Percentiles rank a stretch among this genome's conserved stretches.
Evolutionary conservation across 441 rosid genomes (phyloP).

Genomic region (Croton laevigatus): DNA sequence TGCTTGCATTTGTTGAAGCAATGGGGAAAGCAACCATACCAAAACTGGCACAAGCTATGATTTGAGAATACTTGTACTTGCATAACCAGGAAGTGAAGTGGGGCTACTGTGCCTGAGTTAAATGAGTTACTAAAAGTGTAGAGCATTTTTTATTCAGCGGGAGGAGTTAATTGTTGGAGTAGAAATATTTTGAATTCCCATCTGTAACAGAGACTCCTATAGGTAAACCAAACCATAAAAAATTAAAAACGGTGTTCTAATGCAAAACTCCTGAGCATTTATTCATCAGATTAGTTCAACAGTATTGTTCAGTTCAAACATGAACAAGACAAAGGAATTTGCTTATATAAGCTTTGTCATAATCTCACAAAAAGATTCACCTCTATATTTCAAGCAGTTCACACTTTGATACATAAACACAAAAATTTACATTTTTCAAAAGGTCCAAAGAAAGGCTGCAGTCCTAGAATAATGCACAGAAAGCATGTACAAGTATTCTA

Average conservation of each 20-base stretch:
- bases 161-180: background rate
- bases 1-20: conserved; percentile 78
- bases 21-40: conserved; percentile 91
- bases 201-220: background rate
- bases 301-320: too few relatives aligned
- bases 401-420: too few relatives aligned
- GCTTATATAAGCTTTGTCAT: too few relatives aligned
- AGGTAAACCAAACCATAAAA: too few relatives aligned
- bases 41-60: conserved; percentile 76
- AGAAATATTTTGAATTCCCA: background rate
- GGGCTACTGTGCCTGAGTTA: background rate
- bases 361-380: too few relatives aligned
- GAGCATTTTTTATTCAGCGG: background rate
- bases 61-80: background rate
- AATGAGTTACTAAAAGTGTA: too few relatives aligned
- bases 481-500: conserved; percentile 4
- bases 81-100: background rate
- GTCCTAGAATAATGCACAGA: background rate
- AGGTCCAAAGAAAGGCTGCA: background rate
- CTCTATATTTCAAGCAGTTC: too few relatives aligned
- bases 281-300: too few relatives aligned
- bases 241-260: too few relatives aligned
- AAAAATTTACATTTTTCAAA: too few relatives aligned
- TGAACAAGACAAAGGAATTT: too few relatives aligned
- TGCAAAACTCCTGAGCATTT: too few relatives aligned